These are phyloP conservation scores for Picochlorum sp. DNA, from an alignment of 139 green algal genomes.

Conservation along the genomic window DNA sequence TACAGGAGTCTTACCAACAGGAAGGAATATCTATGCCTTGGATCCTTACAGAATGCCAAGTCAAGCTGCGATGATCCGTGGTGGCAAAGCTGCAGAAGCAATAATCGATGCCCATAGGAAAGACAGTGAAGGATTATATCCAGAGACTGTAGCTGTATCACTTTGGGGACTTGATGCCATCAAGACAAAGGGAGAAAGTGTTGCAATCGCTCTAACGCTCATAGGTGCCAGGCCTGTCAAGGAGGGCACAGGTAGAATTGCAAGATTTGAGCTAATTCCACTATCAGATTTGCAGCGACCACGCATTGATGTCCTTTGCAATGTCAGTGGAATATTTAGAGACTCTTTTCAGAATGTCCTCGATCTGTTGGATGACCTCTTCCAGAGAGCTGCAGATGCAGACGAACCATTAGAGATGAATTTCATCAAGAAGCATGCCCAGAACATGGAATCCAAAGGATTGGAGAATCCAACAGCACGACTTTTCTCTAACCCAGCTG, in stretches of 20 bases:
- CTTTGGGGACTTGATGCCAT: slow-evolving; percentile 97
- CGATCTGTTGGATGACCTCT: slow-evolving; percentile 86
- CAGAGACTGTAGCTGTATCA: slow-evolving; percentile 91
- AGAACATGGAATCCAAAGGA: slow-evolving; percentile 43
- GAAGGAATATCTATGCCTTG: slow-evolving; percentile 95
- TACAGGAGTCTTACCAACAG: slow-evolving; percentile 86
- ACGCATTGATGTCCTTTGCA: slow-evolving; percentile 87
- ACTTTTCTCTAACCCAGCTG: slow-evolving; percentile 90
- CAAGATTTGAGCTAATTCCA: slow-evolving; percentile 68
- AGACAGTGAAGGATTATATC: slow-evolving; percentile 54
- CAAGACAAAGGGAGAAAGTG: slow-evolving; percentile 90
- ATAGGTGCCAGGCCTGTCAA: slow-evolving; percentile 73
- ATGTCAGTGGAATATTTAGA: slow-evolving; percentile 95
- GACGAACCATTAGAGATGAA: slow-evolving; percentile 79
- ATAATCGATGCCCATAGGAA: slow-evolving; percentile 59
- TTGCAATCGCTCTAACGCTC: slow-evolving; percentile 79
- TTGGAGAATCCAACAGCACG: slow-evolving; percentile 52
- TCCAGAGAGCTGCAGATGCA: slow-evolving; percentile 36
- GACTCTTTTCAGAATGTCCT: slow-evolving; percentile 86
- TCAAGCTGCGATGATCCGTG: slow-evolving; percentile 61
- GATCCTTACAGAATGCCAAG: slow-evolving; percentile 97
- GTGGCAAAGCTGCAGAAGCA: slow-evolving; percentile 34
- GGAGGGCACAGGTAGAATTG: slow-evolving; percentile 79
- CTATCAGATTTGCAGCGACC: slow-evolving; percentile 59
- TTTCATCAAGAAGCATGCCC: slow-evolving; percentile 86